Evolutionary conservation across 768 basidiomycete genomes (phyloP).

Genomic region (Termitomyces sp.): DNA sequence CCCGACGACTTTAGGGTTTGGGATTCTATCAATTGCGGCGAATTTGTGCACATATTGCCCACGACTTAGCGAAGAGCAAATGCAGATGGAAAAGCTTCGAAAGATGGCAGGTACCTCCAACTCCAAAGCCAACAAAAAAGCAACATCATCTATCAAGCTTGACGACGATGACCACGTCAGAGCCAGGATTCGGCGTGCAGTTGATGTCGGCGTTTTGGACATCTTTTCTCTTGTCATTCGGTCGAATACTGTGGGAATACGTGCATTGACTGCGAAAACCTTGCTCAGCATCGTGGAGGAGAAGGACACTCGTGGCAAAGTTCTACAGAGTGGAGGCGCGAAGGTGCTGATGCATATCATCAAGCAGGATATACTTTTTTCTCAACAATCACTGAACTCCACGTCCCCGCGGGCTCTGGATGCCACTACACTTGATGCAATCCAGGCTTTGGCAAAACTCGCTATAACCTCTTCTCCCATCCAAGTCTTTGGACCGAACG

Average conservation of each 20-base stretch:
- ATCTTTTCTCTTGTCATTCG: slow-evolving; percentile 54
- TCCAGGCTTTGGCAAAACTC: slow-evolving; percentile 90
- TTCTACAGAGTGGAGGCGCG: slow-evolving; percentile 75
- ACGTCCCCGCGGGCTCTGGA: slow-evolving; percentile 29
- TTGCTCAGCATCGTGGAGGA: slow-evolving; percentile 73
- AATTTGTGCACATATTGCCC: slow-evolving; percentile 74
- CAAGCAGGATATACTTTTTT: slow-evolving; percentile 33
- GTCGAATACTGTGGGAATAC: slow-evolving; percentile 61
- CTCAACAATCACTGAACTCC: slow-evolving; percentile 21
- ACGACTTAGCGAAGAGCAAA: slow-evolving; percentile 72
- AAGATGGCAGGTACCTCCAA: slow-evolving; percentile 57
- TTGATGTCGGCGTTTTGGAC: slow-evolving; percentile 59
- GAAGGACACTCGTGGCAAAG: slow-evolving; percentile 67
- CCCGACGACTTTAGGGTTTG: slow-evolving; percentile 63
- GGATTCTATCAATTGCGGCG: slow-evolving; percentile 66
- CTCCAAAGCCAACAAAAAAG: slow-evolving; percentile 22
- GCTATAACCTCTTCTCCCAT: slow-evolving; percentile 88
- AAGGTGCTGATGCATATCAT: slow-evolving; percentile 60
- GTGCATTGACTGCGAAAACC: slow-evolving; percentile 51
- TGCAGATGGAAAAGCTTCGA: slow-evolving; percentile 74
- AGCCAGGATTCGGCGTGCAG: slow-evolving; percentile 47
- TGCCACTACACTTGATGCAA: slow-evolving; percentile 47
- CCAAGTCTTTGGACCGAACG: slow-evolving; percentile 86
- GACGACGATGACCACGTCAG: slow-evolving; percentile 69
- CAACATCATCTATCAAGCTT: slow-evolving; percentile 31